Base-by-base conservation (phyloP, 257 asterid genomes). In the Handroanthus guayacan region DNA sequence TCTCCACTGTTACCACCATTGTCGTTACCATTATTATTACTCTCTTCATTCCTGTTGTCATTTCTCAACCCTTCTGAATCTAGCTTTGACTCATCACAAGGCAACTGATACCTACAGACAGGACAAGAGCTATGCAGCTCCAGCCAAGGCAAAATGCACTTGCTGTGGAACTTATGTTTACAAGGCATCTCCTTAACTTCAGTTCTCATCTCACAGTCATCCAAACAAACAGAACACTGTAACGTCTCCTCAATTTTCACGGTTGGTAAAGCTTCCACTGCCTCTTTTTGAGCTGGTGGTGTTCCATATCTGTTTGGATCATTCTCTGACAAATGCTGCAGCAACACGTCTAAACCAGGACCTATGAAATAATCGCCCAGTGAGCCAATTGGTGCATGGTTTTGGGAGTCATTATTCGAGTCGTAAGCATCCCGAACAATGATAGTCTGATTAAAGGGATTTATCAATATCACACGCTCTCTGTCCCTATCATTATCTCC, bases 91-190 rank as follows among this genome's bases (percentile, higher is more conserved):
- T 93, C 96, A 55, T 89, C 97, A 31, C 80, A 78, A 54, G 97
- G 96, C 63, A 93, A 82, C 77, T 89, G 97, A 72, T 81, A 75
- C 84, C 98, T 82, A 72, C 98, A 91, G 20, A 90, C 80, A 20
- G 98, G 98, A 73, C 97, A 93, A 9, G 98, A 89, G 70, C 98
- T 93, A 72, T 93, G 98, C 68, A 91, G 95, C 84, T 91, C 90
- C 44, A 93, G 84, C 98, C 98, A 93, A 1, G 98, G 97, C 63
- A 93, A 57, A 72, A 93, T 91, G 78, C 98, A 91, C 5, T 62
- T 82, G 44, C 78, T 44, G 38, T 93, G 98, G 69, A 93, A 93
- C 86, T 78, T 91, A 71, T 93, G 98, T 58, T 84, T 89, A 80
- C 98, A 93, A 7, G 98, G 98, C 92, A 93, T 86, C 86, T 89